Percentiles rank a stretch among this genome's conserved stretches.
These are phyloP conservation scores for Exophiala oligosperma DNA, from an alignment of 2,329 filamentous ascomycete genomes.

Conservation along the genomic window DNA sequence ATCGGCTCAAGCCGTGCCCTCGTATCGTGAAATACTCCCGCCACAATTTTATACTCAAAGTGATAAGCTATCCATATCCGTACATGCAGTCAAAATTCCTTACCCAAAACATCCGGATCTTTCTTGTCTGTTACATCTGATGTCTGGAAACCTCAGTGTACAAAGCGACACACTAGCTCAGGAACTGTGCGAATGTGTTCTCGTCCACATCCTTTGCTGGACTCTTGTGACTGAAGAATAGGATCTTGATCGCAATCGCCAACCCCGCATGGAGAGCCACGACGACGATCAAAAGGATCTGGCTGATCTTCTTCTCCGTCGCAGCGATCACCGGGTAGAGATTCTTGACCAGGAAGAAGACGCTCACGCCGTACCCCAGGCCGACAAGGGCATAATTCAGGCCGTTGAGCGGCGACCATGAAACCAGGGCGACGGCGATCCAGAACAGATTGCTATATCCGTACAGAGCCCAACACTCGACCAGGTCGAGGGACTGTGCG, in stretches of 20 bases:
- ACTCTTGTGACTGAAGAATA: conserved; percentile 85
- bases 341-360: conserved; percentile 80
- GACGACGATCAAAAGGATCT: conserved; percentile 80
- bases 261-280: conserved; percentile 85
- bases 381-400: conserved; percentile 94
- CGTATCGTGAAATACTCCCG: too few species aligned
- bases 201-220: conserved; percentile 48
- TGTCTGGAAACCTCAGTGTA: not conserved
- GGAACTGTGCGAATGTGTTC: conserved; percentile 8
- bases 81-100: not conserved
- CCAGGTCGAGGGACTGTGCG: conserved; percentile 84
- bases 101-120: not conserved
- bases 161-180: not conserved
- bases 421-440: conserved; percentile 90
- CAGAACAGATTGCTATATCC: conserved; percentile 96
- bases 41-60: not conserved
- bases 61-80: not conserved
- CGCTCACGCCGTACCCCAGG: conserved; percentile 79
- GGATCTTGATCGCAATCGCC: conserved; percentile 88
- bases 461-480: conserved; percentile 95
- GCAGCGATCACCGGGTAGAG: conserved; percentile 88
- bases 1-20: too few species aligned
- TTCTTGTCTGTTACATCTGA: not conserved
- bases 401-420: conserved; percentile 80
- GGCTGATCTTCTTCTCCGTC: conserved; percentile 88